phyloP scores from a whole-genome alignment of 441 rosid genomes.

The Macaranga tanarius region DNA sequence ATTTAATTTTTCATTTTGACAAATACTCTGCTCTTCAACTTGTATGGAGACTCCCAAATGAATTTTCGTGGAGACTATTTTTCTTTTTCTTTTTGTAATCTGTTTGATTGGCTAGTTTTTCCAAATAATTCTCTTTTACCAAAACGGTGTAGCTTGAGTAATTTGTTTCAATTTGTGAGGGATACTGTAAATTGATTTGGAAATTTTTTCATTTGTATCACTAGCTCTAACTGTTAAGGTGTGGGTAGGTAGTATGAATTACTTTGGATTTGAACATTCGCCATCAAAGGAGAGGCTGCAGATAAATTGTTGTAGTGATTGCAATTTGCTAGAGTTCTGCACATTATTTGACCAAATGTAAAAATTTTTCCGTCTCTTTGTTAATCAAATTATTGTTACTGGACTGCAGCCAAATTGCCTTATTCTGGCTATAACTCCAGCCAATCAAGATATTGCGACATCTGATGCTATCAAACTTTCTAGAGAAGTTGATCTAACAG shows the following conservation, averaged over 20 bases:
- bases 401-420: slow-evolving; percentile 72
- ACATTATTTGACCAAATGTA: not conserved
- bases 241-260: not conserved
- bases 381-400: slow-evolving; percentile 17
- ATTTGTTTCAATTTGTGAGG: not conserved
- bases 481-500: slow-evolving; percentile 72
- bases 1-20: not conserved
- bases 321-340: not conserved
- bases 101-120: not conserved
- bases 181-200: not conserved
- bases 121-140: not conserved
- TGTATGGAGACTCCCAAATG: not conserved
- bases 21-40: not conserved
- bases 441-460: slow-evolving; percentile 85
- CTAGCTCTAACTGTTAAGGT: slow-evolving; percentile 1
- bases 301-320: not conserved
- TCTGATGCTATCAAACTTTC: slow-evolving; percentile 82
- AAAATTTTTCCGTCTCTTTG: not conserved
- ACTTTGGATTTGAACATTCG: not conserved
- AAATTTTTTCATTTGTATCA: not conserved
- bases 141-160: not conserved
- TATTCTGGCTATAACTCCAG: slow-evolving; percentile 77
- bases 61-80: not conserved
- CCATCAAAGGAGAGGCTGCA: not conserved
- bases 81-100: not conserved